Conservation (phyloP, 75 land plant genomes). For the Selaginella moellendorffii region DNA sequence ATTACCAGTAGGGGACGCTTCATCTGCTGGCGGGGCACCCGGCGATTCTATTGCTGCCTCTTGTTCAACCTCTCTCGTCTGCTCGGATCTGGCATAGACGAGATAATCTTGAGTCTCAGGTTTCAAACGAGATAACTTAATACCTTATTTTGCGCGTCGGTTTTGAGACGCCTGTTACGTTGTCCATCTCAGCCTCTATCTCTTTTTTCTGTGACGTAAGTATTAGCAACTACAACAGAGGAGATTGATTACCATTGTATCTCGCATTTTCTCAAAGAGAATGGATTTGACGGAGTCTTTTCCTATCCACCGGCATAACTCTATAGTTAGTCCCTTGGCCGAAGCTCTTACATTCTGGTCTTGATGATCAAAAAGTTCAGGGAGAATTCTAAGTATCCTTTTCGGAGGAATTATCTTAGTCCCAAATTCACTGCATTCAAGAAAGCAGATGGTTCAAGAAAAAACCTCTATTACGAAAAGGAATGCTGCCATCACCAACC, state of each 20-base stretch:
- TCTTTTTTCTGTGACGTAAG: slow-evolving; percentile 84
- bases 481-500: too few relatives aligned
- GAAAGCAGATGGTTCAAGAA: neutral
- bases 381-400: slow-evolving; percentile 88
- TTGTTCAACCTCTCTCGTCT: slow-evolving; percentile 76
- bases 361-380: slow-evolving; percentile 98
- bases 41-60: slow-evolving; percentile 40
- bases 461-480: too few relatives aligned
- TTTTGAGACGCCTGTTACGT: slow-evolving; percentile 59
- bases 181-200: slow-evolving; percentile 82
- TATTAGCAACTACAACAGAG: neutral
- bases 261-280: slow-evolving; percentile 96
- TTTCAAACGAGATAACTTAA: neutral
- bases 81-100: slow-evolving; percentile 65
- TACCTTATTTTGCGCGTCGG: slow-evolving; percentile 93
- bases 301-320: slow-evolving; percentile 98
- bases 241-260: slow-evolving; percentile 66
- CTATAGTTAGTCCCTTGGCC: slow-evolving; percentile 89
- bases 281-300: slow-evolving; percentile 96
- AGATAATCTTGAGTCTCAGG: neutral
- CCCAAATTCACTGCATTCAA: slow-evolving; percentile 74
- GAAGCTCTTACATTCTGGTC: slow-evolving; percentile 98
- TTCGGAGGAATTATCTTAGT: slow-evolving; percentile 90
- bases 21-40: slow-evolving; percentile 39
- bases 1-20: slow-evolving; percentile 48